A percentile compares a stretch with the other conserved stretches of the same genome.
Conservation (phyloP, 2,329 filamentous ascomycete genomes). For the Aspergillus luchuensis region DNA sequence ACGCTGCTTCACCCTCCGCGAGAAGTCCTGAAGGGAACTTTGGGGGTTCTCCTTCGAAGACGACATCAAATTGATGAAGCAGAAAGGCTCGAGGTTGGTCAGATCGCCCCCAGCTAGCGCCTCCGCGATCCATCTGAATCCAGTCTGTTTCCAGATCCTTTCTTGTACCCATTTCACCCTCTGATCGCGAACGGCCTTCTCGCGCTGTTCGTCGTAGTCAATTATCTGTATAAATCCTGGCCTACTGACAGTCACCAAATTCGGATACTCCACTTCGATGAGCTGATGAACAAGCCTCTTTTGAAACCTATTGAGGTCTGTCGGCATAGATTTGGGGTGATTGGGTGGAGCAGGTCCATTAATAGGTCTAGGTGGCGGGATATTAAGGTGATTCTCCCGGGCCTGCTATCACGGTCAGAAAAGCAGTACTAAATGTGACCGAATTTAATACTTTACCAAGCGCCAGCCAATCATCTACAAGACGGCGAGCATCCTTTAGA, state of each 20-base stretch:
- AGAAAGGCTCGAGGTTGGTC: slow-evolving; percentile 37
- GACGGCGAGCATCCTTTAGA: slow-evolving; percentile 47
- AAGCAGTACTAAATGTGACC: neutral
- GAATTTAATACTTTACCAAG: slow-evolving; percentile 24
- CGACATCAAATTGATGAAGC: slow-evolving; percentile 29
- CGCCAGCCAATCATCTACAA: slow-evolving; percentile 51
- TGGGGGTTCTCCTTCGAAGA: slow-evolving; percentile 19
- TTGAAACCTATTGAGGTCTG: slow-evolving; percentile 58
- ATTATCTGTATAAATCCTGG: slow-evolving; percentile 46
- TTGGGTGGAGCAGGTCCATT: slow-evolving; percentile 20
- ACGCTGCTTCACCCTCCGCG: slow-evolving; percentile 38
- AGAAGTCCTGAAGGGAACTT: slow-evolving; percentile 28
- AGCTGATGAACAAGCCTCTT: slow-evolving; percentile 67
- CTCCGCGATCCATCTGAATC: slow-evolving; percentile 52
- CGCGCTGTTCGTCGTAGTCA: slow-evolving; percentile 38
- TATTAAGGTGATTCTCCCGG: slow-evolving; percentile 47
- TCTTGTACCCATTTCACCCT: slow-evolving; percentile 31
- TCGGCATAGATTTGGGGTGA: slow-evolving; percentile 24
- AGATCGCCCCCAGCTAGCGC: slow-evolving; percentile 48
- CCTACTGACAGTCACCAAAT: slow-evolving; percentile 41
- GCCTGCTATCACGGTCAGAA: slow-evolving; percentile 18
- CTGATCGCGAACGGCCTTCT: slow-evolving; percentile 33
- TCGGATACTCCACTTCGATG: slow-evolving; percentile 61
- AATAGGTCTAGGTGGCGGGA: slow-evolving; percentile 36
- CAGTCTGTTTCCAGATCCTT: slow-evolving; percentile 39